These are phyloP conservation scores for Coleophoma crateriformis DNA, from an alignment of 2,329 filamentous ascomycete genomes.

Conservation along the genomic window DNA sequence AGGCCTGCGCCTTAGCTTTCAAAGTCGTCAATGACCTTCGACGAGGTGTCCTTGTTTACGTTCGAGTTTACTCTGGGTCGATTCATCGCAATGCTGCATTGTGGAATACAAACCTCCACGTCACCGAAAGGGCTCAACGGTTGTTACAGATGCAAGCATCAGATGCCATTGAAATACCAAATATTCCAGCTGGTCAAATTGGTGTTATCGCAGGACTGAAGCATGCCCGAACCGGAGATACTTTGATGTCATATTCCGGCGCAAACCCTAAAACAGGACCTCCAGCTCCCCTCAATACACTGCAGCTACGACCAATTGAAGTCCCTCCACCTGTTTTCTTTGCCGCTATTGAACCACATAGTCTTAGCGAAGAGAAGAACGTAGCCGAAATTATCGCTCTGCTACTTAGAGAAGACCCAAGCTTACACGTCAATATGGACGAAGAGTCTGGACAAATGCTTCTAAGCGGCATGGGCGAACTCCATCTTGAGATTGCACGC, in stretches of 20 bases:
- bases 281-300: constrained; percentile 60
- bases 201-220: constrained; percentile 90
- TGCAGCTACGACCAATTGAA: constrained; percentile 82
- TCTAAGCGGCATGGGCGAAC: constrained; percentile 90
- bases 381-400: constrained; percentile 72
- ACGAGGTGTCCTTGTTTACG: constrained; percentile 83
- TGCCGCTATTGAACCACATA: constrained; percentile 81
- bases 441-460: constrained; percentile 91
- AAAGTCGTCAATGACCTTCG: constrained; percentile 89
- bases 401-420: constrained; percentile 86
- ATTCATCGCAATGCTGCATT: constrained; percentile 68
- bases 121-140: constrained; percentile 74
- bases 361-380: constrained; percentile 72
- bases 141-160: constrained; percentile 87
- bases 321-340: constrained; percentile 95
- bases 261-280: constrained; percentile 56
- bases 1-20: constrained; percentile 69
- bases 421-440: constrained; percentile 76
- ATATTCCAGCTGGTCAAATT: constrained; percentile 82
- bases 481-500: constrained; percentile 89
- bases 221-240: constrained; percentile 88
- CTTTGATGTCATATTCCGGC: constrained; percentile 69
- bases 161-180: constrained; percentile 77
- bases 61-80: constrained; percentile 83
- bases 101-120: constrained; percentile 81